Evolutionary conservation across 2,329 filamentous ascomycete species (phyloP), one percentile per base, ranked within the genome.

Genomic region (Botrytis pseudocinerea): DNA sequence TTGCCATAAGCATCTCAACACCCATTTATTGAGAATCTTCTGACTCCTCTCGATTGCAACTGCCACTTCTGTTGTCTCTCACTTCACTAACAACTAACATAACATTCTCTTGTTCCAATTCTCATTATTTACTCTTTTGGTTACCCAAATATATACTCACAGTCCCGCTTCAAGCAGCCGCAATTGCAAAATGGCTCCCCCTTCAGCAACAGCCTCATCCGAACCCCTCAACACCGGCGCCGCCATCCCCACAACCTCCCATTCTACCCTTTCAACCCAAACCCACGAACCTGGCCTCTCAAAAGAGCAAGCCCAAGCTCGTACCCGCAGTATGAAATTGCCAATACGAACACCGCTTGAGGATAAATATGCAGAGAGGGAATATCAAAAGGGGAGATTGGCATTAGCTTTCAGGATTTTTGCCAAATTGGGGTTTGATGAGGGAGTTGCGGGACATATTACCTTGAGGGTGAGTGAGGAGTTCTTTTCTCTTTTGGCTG

Each of bases 361-460:
- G 46, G 79, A 82, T 72, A 79, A 79, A 70, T 79, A 80, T 62
- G 75, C 80, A 35, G 81, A 83, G 77, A 76, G 81, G 46, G 79
- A 79, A 69, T 82, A 82, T 74, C 79, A 80, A 70, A 82, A 82
- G 62, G 80, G 85, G 25, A 82, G 85, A 64, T 82, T 87, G 78
- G 85, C 83, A 0, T 81, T 82, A 8, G 84, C 85, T 0, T 87
- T 87, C 73, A 82, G 85, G 40, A 82, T 86, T 10, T 87, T 86
- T 79, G 82, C 83, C 1, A 83, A 84, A 48, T 77, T 83, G 63
- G 84, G 85, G 12, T 87, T 82, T 75, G 79, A 83, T 48, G 85
- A 86, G 74, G 85, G 85, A 2, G 80, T 82, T 72, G 84, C 83
- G 54, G 85, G 85, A 1, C 85, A 86, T 77, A 86, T 86, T 73